Conservation (phyloP, 805 yeast species). For the Candida pseudofarinosa region DNA sequence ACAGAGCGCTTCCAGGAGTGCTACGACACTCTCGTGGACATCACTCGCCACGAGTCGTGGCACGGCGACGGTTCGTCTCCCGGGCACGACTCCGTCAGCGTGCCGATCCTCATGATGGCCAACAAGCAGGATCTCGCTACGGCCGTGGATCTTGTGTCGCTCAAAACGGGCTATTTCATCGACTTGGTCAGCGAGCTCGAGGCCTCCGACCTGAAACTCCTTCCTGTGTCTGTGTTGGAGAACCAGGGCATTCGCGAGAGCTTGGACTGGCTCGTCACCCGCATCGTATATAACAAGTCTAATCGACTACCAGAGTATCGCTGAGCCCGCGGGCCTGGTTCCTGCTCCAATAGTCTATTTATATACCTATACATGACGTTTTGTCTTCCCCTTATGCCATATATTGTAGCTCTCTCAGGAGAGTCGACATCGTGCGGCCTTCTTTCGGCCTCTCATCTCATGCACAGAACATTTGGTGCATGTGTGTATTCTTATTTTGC, state of each 20-base stretch:
- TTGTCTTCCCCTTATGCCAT: background rate
- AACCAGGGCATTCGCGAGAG: conserved; percentile 85
- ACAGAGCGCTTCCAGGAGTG: conserved; percentile 80
- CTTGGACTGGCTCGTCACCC: conserved; percentile 78
- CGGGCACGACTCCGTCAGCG: conserved; percentile 42
- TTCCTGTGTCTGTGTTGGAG: conserved; percentile 83
- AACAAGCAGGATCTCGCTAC: conserved; percentile 79
- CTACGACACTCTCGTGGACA: conserved; percentile 54
- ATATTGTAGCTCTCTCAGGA: background rate
- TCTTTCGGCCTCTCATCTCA: background rate
- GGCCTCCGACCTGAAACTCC: conserved; percentile 86
- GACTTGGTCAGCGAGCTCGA: conserved; percentile 75
- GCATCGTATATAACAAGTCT: conserved; percentile 64
- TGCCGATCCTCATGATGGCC: conserved; percentile 91
- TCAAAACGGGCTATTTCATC: conserved; percentile 78
- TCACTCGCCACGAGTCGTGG: conserved; percentile 44
- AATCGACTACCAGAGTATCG: conserved; percentile 57
- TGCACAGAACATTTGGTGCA: background rate
- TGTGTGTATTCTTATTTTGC: too few species aligned
- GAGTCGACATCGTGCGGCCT: too few species aligned
- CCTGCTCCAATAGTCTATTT: background rate
- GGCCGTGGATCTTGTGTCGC: conserved; percentile 48
- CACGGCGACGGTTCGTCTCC: conserved; percentile 15
- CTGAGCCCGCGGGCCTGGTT: conserved; percentile 10
- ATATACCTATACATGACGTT: background rate